Evolutionary conservation across 1,139 yeast genomes (phyloP).

Genomic region (Debaryomyces coudertii): DNA sequence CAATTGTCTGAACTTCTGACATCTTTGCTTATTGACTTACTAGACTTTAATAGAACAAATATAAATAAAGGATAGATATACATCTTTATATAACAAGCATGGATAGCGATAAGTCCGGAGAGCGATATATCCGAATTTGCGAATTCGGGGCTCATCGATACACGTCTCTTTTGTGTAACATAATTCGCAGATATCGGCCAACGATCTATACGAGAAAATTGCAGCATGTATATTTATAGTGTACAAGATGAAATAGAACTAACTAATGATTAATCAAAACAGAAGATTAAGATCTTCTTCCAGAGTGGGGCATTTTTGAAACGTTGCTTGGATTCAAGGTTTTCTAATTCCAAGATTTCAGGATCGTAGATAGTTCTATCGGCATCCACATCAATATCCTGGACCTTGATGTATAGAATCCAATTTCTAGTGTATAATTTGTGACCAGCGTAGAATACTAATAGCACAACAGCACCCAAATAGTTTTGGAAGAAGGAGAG

Average conservation of each 20-base stretch:
- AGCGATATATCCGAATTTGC: constrained; percentile 12
- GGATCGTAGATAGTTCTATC: constrained; percentile 46
- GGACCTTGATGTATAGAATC: constrained; percentile 33
- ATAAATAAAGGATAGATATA: background rate
- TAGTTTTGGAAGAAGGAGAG: constrained; percentile 38
- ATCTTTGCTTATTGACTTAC: constrained; percentile 9
- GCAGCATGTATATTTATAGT: background rate
- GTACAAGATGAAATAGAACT: background rate
- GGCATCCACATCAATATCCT: constrained; percentile 44
- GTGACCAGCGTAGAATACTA: constrained; percentile 39
- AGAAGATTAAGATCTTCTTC: constrained; percentile 4
- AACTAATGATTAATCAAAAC: background rate
- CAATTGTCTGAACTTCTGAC: constrained; percentile 22
- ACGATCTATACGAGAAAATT: background rate
- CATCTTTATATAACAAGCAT: background rate
- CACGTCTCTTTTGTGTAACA: constrained; percentile 4
- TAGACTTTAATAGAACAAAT: background rate
- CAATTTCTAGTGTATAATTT: constrained; percentile 40
- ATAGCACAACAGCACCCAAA: constrained; percentile 42
- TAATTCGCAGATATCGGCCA: constrained; percentile 8
- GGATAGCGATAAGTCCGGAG: background rate
- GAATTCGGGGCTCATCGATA: constrained; percentile 2
- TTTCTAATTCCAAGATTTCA: constrained; percentile 43
- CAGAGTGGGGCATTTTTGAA: constrained; percentile 33
- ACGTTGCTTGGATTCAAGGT: constrained; percentile 42